Evolutionary conservation across 2,329 filamentous ascomycete species (phyloP).

Genomic region (Bimuria novae-zelandiae): DNA sequence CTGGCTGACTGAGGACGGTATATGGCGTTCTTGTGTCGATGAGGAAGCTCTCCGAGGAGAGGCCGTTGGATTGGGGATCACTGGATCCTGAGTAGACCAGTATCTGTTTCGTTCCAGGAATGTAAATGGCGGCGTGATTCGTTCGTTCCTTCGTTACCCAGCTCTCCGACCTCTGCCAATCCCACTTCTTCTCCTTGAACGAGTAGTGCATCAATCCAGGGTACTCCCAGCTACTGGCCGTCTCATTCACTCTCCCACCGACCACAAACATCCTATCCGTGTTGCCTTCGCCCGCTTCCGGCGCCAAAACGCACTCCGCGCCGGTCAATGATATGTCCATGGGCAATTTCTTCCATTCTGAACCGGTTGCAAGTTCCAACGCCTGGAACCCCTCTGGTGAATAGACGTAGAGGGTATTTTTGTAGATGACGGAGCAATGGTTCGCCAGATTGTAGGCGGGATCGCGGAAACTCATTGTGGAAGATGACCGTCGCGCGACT

Average conservation of each 20-base stretch:
- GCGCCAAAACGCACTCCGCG: conserved; percentile 76
- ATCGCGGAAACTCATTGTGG: conserved; percentile 70
- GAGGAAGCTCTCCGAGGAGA: conserved; percentile 76
- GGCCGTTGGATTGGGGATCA: conserved; percentile 60
- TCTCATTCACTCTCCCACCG: conserved; percentile 62
- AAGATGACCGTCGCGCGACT: conserved; percentile 11
- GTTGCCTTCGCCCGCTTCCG: conserved; percentile 56
- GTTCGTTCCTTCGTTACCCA: conserved; percentile 68
- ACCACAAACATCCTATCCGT: conserved; percentile 78
- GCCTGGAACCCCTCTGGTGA: conserved; percentile 76
- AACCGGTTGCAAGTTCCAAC: conserved; percentile 69
- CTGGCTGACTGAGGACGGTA: conserved; percentile 58
- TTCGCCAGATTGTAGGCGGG: conserved; percentile 72
- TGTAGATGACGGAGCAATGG: conserved; percentile 80
- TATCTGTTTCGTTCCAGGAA: conserved; percentile 71
- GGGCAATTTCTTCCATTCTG: conserved; percentile 69
- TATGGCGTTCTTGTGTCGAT: conserved; percentile 71
- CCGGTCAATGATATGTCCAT: conserved; percentile 73
- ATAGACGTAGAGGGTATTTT: conserved; percentile 84
- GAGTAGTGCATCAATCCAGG: conserved; percentile 74
- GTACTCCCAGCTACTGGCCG: conserved; percentile 57
- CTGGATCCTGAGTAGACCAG: conserved; percentile 76
- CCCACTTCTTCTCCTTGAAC: conserved; percentile 63
- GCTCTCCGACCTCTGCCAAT: conserved; percentile 56
- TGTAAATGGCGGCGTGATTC: conserved; percentile 76